phyloP scores from a whole-genome alignment of 1,284 basidiomycete genomes.

The Trametes sp. region DNA sequence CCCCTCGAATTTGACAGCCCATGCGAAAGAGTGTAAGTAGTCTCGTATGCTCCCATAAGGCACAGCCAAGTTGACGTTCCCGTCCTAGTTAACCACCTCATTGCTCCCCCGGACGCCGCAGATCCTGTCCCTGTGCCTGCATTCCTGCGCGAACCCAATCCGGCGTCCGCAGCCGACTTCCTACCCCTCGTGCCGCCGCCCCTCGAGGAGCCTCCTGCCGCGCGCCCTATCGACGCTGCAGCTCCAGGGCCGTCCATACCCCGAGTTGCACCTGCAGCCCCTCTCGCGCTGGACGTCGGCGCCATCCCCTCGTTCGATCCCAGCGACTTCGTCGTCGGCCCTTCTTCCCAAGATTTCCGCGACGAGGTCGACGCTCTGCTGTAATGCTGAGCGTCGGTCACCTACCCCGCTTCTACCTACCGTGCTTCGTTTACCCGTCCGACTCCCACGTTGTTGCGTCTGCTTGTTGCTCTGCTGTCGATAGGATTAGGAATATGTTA shows the following conservation, averaged over 20 bases:
- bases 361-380: slow-evolving; percentile 42
- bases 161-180: slow-evolving; percentile 17
- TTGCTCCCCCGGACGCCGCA: slow-evolving; percentile 38
- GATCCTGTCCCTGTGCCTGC: slow-evolving; percentile 4
- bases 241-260: background rate
- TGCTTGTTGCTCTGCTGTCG: background rate
- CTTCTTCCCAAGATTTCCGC: slow-evolving; percentile 37
- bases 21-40: slow-evolving; percentile 74
- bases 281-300: slow-evolving; percentile 13
- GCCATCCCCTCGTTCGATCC: slow-evolving; percentile 5
- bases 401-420: too few species aligned
- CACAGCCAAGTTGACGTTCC: slow-evolving; percentile 9
- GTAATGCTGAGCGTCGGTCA: too few species aligned
- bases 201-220: background rate
- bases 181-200: slow-evolving; percentile 9
- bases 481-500: background rate
- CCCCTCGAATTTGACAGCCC: slow-evolving; percentile 47
- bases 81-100: slow-evolving; percentile 57
- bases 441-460: background rate
- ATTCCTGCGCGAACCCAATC: slow-evolving; percentile 15
- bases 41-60: background rate
- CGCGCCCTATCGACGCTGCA: background rate
- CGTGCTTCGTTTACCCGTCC: too few species aligned
- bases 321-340: slow-evolving; percentile 17
- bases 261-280: slow-evolving; percentile 8